Evolutionary conservation across 306 rosid genomes (phyloP).

Genomic region (Corylus heterophylla): DNA sequence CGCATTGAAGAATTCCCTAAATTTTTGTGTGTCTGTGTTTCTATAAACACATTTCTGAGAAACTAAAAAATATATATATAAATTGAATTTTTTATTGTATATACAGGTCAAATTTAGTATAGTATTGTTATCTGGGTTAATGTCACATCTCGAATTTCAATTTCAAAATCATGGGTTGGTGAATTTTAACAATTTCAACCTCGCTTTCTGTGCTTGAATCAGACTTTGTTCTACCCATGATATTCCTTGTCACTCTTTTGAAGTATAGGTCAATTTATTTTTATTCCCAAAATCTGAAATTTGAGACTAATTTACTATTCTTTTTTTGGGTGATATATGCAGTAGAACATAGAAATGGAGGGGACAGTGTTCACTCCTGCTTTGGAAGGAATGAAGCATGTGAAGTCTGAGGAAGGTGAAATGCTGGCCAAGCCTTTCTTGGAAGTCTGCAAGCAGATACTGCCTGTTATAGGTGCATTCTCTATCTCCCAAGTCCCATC

Average conservation of each 20-base stretch:
- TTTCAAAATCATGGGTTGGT: neutral
- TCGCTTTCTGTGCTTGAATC: neutral
- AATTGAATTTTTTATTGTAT: neutral
- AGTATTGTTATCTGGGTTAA: neutral
- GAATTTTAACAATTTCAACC: neutral
- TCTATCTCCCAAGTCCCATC: slow-evolving; percentile 23
- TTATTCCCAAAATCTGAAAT: slow-evolving; percentile 11
- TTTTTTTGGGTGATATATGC: slow-evolving; percentile 30
- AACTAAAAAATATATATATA: neutral
- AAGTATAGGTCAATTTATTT: neutral
- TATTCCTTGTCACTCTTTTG: neutral
- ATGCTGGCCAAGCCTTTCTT: slow-evolving; percentile 75
- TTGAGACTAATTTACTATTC: slow-evolving; percentile 7
- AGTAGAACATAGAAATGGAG: slow-evolving; percentile 58
- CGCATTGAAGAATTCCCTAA: neutral
- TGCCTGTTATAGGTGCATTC: slow-evolving; percentile 80
- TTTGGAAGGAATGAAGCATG: slow-evolving; percentile 69
- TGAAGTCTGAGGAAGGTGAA: slow-evolving; percentile 76
- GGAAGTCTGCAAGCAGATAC: slow-evolving; percentile 86
- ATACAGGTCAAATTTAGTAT: neutral
- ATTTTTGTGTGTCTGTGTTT: neutral
- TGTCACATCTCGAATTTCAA: neutral
- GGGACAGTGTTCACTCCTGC: slow-evolving; percentile 79
- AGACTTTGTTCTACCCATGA: neutral
- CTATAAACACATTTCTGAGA: neutral